Evolutionary conservation across 768 basidiomycete genomes (phyloP).

Genomic region (Kwoniella europaea): DNA sequence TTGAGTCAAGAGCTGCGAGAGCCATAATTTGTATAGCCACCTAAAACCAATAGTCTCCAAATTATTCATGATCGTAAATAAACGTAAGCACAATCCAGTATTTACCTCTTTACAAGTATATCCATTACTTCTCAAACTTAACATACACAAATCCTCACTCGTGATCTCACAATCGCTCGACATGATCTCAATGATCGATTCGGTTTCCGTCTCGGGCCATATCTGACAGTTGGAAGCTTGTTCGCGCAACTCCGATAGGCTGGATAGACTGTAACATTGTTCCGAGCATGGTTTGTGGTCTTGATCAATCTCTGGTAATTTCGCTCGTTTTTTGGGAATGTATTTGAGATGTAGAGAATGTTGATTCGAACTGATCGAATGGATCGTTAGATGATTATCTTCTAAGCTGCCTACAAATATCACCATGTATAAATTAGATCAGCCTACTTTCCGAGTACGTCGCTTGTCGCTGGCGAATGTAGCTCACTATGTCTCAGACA

Average conservation of each 20-base stretch:
- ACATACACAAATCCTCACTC: not conserved
- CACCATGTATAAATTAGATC: not conserved
- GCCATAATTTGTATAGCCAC: not conserved
- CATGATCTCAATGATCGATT: not conserved
- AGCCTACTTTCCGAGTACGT: not conserved
- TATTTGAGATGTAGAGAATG: not conserved
- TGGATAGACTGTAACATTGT: not conserved
- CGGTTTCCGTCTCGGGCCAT: not conserved
- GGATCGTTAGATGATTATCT: not conserved
- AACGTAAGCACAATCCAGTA: not conserved
- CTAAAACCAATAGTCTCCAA: not conserved
- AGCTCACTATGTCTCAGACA: conserved; percentile 23
- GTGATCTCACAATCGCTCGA: not conserved
- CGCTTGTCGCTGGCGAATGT: too few species aligned
- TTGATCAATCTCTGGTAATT: not conserved
- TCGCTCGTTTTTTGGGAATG: not conserved
- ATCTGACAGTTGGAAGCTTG: not conserved
- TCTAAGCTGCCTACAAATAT: not conserved
- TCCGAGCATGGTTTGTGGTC: not conserved
- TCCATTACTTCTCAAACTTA: conserved; percentile 2
- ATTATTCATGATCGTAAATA: too few species aligned
- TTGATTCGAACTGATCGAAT: not conserved
- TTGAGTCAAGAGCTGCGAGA: not conserved
- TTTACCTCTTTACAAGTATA: not conserved
- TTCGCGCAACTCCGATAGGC: not conserved